Conservation (phyloP, 257 asterid species). For the Cordia subcordata region DNA sequence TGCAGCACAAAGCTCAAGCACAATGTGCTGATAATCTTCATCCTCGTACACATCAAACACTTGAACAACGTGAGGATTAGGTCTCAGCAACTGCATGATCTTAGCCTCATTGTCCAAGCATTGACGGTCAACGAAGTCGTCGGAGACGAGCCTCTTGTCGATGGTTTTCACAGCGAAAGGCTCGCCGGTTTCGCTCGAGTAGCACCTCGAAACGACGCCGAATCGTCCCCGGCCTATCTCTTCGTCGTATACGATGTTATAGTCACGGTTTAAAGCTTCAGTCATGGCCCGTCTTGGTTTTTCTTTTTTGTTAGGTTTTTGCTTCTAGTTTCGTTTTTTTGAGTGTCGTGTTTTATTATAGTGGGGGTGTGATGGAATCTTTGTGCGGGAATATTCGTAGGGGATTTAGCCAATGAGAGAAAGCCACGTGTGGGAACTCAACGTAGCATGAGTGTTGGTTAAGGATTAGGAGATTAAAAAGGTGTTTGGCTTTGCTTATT, state of each 20-base stretch:
- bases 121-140: constrained; percentile 57
- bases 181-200: constrained; percentile 38
- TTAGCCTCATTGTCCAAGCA: constrained; percentile 64
- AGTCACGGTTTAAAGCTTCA: constrained; percentile 44
- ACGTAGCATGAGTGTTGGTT: too few species aligned
- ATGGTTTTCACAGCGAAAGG: constrained; percentile 64
- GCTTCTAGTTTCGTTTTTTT: too few species aligned
- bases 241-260: constrained; percentile 32
- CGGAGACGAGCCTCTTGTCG: constrained; percentile 46
- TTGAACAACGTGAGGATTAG: constrained; percentile 34
- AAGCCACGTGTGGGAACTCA: neutral
- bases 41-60: constrained; percentile 60
- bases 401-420: neutral
- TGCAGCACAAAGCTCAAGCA: constrained; percentile 51
- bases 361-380: too few species aligned
- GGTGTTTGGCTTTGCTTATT: too few species aligned
- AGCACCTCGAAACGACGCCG: constrained; percentile 67
- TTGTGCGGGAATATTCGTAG: too few species aligned
- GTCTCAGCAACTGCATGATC: constrained; percentile 43
- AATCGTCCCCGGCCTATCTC: constrained; percentile 70
- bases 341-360: too few species aligned
- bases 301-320: too few species aligned
- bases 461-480: too few species aligned
- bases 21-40: constrained; percentile 51
- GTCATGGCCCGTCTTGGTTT: constrained; percentile 42